phyloP scores from a whole-genome alignment of 1,139 yeast species.

The Geotrichum cucujoidarum region DNA sequence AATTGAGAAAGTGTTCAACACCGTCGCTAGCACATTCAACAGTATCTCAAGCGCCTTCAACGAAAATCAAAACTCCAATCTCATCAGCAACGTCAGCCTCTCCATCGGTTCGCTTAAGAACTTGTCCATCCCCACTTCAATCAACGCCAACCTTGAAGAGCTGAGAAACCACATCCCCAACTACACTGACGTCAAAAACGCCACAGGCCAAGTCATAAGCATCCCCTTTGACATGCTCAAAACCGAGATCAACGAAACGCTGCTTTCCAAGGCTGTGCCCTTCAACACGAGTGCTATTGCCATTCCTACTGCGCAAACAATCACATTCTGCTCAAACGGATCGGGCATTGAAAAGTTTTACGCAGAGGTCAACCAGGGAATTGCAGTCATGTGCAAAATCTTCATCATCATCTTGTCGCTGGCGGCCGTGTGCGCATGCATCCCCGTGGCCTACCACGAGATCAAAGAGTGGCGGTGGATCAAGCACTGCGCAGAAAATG shows the following conservation, averaged over 20 bases:
- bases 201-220: constrained; percentile 44
- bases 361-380: constrained; percentile 30
- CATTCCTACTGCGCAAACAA: constrained; percentile 17
- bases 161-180: constrained; percentile 50
- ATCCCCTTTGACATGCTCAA: constrained; percentile 53
- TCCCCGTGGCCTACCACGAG: constrained; percentile 46
- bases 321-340: constrained; percentile 26
- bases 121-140: constrained; percentile 58
- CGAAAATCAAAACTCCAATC: constrained; percentile 36
- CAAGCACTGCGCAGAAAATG: constrained; percentile 26
- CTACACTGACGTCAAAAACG: constrained; percentile 51
- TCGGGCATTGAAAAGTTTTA: constrained; percentile 34
- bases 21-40: constrained; percentile 38
- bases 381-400: constrained; percentile 38
- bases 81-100: constrained; percentile 44
- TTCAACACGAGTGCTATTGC: constrained; percentile 20
- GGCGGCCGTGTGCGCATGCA: constrained; percentile 39
- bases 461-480: constrained; percentile 49
- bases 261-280: constrained; percentile 16
- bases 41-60: constrained; percentile 53
- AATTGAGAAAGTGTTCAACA: constrained; percentile 47
- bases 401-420: constrained; percentile 42
- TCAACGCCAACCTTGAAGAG: constrained; percentile 48
- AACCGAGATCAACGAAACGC: constrained; percentile 35
- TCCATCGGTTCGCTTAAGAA: constrained; percentile 54